Evolutionary conservation across 2,329 filamentous ascomycete genomes (phyloP), one percentile per base, ranked within the genome.

Genomic region (Penicillium sp.): DNA sequence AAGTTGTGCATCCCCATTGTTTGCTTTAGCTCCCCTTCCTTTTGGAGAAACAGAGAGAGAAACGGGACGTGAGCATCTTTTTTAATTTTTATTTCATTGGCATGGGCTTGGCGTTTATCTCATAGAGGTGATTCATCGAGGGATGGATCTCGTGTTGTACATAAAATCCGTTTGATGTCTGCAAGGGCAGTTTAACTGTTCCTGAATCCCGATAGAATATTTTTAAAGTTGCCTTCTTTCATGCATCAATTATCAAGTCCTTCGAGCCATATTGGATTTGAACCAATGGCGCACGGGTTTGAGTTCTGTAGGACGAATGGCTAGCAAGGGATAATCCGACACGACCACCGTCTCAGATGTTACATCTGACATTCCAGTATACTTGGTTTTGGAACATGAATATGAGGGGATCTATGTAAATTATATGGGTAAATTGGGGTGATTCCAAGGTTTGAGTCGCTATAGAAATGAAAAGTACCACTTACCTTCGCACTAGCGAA

Each of bases 61-160:
- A 4, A 22, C 22, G 39, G 19, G 10, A 19, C 39, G 22, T 42
- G 39, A 14, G 39, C 39, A 42, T 42, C n/a, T 49, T 49, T 31
- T 14, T 35, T 47, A 57, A 31, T 43, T 27, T 45, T 47, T 46
- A 54, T 55, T 46, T n/a, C n/a, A 39, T 54, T 57, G 52, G 64
- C 65, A 67, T 67, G 55, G 62, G 43, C 52, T 56, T 61, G 65
- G 65, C 61, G 61, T 66, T 63, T 63, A 55, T 42, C 16, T 35
- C 21, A 35, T 51, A 37, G 50, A 44, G 4, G 16, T 42, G 24
- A 51, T 55, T 49, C 33, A 49, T 27, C 21, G n/a, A 29, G 26
- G 14, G 11, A 26, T 22, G 24, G 16, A 39, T 54, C 29, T 33
- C 37, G 13, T 49, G 31, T 27, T 35, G 33, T 39, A 50, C 48